Percentiles rank a stretch among this genome's conserved stretches.
Conservation (phyloP, 176 grass and related monocot species). For the Bonia amplexicaulis region DNA sequence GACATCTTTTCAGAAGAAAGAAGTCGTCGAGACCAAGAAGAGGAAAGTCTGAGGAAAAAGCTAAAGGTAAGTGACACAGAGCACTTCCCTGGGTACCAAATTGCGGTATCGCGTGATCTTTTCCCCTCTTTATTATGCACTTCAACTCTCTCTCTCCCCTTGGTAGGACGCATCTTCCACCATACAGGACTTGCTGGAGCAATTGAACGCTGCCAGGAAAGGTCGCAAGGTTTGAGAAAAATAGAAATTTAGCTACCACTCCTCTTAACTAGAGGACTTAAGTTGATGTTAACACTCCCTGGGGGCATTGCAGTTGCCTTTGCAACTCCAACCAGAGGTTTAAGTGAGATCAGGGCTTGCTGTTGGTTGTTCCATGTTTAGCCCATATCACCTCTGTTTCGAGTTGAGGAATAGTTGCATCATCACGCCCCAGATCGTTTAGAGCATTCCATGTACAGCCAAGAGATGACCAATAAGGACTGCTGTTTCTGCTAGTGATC, state of each 20-base stretch:
- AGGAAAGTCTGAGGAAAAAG: constrained; percentile 74
- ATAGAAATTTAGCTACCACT: not conserved
- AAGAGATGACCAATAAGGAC: constrained; percentile 1
- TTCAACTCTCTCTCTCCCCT: not conserved
- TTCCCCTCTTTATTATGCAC: not conserved
- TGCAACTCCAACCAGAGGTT: not conserved
- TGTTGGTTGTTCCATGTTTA: not conserved
- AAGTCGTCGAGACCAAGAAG: constrained; percentile 65
- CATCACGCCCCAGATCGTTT: not conserved
- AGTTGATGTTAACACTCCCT: not conserved
- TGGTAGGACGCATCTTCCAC: constrained; percentile 61
- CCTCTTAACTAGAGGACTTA: not conserved
- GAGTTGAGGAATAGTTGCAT: not conserved
- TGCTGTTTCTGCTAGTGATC: not conserved
- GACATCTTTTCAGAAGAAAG: constrained; percentile 97
- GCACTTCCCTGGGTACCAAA: not conserved
- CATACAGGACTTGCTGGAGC: constrained; percentile 69
- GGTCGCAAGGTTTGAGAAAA: constrained; percentile 42
- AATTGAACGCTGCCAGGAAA: constrained; percentile 42
- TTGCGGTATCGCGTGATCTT: not conserved
- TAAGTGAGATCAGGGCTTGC: not conserved
- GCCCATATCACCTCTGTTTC: not conserved
- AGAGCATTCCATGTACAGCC: not conserved
- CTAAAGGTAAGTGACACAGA: constrained; percentile 58
- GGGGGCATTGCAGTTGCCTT: constrained; percentile 3